Percentiles rank a stretch among this genome's conserved stretches.
These are phyloP conservation scores for Xylariaceae sp. DNA, from an alignment of 2,329 filamentous ascomycete genomes.

Conservation along the genomic window DNA sequence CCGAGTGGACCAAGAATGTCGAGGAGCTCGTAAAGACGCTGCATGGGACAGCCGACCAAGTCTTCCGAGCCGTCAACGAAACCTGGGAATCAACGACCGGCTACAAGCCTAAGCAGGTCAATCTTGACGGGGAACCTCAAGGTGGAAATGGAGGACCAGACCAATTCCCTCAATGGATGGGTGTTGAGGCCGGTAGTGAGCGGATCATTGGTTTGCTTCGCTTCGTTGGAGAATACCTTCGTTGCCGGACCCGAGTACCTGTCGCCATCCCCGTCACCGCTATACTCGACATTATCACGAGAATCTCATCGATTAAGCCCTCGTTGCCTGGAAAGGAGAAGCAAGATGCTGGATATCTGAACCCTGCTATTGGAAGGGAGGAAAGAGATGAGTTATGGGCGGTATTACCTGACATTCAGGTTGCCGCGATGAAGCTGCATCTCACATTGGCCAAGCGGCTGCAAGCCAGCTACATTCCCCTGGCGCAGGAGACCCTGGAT, in stretches of 20 bases:
- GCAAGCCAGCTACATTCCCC: constrained; percentile 50
- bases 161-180: constrained; percentile 64
- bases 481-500: constrained; percentile 62
- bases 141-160: constrained; percentile 44
- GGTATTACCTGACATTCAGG: constrained; percentile 67
- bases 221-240: constrained; percentile 59
- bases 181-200: constrained; percentile 67
- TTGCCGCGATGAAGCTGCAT: constrained; percentile 61
- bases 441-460: constrained; percentile 53
- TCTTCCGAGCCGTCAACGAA: constrained; percentile 75
- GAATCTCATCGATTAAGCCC: constrained; percentile 62
- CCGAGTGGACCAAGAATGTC: constrained; percentile 72
- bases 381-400: constrained; percentile 77
- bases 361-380: constrained; percentile 68
- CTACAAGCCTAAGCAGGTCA: constrained; percentile 39
- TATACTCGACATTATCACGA: constrained; percentile 62
- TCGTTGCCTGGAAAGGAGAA: constrained; percentile 44
- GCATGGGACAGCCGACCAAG: constrained; percentile 67
- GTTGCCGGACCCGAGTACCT: constrained; percentile 56
- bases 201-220: constrained; percentile 62
- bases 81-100: constrained; percentile 68
- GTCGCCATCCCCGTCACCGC: constrained; percentile 63
- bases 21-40: constrained; percentile 56
- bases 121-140: constrained; percentile 42
- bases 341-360: constrained; percentile 53